phyloP scores from a whole-genome alignment of 2,329 filamentous ascomycete species.

The Beauveria sp. region DNA sequence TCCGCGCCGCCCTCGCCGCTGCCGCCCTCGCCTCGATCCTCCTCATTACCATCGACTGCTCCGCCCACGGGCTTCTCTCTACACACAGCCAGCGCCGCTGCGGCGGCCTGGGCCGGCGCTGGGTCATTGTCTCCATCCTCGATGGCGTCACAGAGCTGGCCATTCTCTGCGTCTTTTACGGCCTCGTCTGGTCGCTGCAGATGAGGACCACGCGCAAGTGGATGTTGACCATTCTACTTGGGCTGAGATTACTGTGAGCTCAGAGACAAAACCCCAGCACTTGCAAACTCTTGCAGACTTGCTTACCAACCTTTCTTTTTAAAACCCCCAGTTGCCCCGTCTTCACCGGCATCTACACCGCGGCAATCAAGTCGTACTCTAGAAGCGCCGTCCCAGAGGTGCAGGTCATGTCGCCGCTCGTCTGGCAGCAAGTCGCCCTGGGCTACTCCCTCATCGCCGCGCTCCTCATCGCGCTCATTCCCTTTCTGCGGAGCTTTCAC shows the following conservation, averaged over 20 bases:
- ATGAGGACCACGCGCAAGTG: slow-evolving; percentile 2
- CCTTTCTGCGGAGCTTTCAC: slow-evolving; percentile 17
- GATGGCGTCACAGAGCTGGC: slow-evolving; percentile 3
- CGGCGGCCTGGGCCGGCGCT: not conserved
- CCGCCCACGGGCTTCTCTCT: not conserved
- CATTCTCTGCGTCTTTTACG: slow-evolving; percentile 6
- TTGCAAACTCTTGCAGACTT: slow-evolving; percentile 6
- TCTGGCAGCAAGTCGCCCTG: slow-evolving; percentile 16
- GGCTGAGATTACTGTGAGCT: slow-evolving; percentile 3
- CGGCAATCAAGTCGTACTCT: slow-evolving; percentile 9
- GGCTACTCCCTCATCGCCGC: slow-evolving; percentile 17
- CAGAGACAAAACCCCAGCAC: not conserved
- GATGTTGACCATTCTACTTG: slow-evolving; percentile 4
- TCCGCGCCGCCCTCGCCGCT: slow-evolving; percentile 3
- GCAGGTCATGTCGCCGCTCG: slow-evolving; percentile 12
- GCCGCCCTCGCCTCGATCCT: slow-evolving; percentile 12
- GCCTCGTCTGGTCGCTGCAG: slow-evolving; percentile 9
- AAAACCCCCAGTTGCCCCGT: slow-evolving; percentile 3
- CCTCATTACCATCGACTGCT: slow-evolving; percentile 6
- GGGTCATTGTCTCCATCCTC: slow-evolving; percentile 2
- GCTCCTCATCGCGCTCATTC: slow-evolving; percentile 17
- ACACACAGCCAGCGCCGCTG: not conserved
- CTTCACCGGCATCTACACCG: slow-evolving; percentile 12
- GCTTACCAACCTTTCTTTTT: not conserved
- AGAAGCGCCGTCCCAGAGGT: slow-evolving; percentile 12